Conservation (phyloP, 257 asterid genomes). For the Gentiana macrophylla region DNA sequence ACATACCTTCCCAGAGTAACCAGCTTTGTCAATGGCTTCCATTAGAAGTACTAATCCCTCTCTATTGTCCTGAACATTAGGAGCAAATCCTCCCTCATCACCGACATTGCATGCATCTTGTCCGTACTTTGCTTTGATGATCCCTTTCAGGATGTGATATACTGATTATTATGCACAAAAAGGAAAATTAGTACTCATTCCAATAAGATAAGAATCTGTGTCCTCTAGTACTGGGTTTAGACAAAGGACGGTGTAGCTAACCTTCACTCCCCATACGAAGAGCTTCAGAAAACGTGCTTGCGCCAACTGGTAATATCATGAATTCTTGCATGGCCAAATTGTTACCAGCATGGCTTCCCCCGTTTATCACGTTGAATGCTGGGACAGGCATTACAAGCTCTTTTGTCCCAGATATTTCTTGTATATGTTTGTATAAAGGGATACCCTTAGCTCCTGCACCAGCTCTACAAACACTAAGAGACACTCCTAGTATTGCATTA, state of each 20-base stretch:
- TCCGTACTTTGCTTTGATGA: slow-evolving; percentile 90
- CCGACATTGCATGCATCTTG: slow-evolving; percentile 99
- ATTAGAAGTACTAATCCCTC: slow-evolving; percentile 88
- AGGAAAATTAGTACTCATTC: neutral
- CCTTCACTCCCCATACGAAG: slow-evolving; percentile 97
- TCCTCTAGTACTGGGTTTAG: neutral
- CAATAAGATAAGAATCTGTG: neutral
- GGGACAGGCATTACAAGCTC: slow-evolving; percentile 99
- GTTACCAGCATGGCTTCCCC: slow-evolving; percentile 99
- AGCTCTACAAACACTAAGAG: slow-evolving; percentile 91
- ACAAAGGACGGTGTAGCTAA: slow-evolving; percentile 14
- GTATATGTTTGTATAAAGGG: slow-evolving; percentile 80
- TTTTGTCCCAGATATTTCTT: slow-evolving; percentile 69
- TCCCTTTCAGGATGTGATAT: slow-evolving; percentile 85
- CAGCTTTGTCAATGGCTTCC: slow-evolving; percentile 93
- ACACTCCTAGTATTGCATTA: slow-evolving; percentile 93
- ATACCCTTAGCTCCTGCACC: slow-evolving; percentile 95
- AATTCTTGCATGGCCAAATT: slow-evolving; percentile 98
- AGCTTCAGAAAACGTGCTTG: slow-evolving; percentile 76
- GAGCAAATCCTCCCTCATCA: slow-evolving; percentile 99
- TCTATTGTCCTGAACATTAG: slow-evolving; percentile 93
- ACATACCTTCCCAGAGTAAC: slow-evolving; percentile 80
- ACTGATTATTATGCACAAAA: slow-evolving; percentile 31
- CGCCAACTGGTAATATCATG: slow-evolving; percentile 97
- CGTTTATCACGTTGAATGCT: slow-evolving; percentile 92